Base-by-base conservation (phyloP, 1,139 yeast species). In the Neolecta irregularis region DNA sequence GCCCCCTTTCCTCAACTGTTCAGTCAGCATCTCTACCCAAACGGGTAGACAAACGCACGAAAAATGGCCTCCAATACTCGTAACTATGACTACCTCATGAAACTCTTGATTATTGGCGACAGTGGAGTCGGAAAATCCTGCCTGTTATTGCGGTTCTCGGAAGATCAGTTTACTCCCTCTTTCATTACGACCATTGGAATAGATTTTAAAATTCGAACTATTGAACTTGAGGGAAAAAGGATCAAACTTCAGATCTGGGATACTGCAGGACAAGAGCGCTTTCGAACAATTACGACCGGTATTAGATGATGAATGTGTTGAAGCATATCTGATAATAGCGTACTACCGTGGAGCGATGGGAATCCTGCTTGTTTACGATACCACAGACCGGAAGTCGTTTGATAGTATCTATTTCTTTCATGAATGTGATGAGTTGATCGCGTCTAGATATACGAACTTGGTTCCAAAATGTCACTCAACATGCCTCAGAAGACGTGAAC, bases 291-390 rank as follows among this genome's bases (percentile, higher is more conserved):
- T 58, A 88, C 98, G 34, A 83, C 96, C 20, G 31, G 31, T 28
- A 12, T 8, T 15, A 16, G 7, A 8, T 8, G 16, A 20, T 28
- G 12, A 20, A 28, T 8, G 8, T 28, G 8, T 6, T 16, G 11
- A 16, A 15, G 6, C 20, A 12, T 28, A 8, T 20, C 21, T 28
- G 8, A 5, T 28, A 12, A 12, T 9, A 15, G 95, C 98, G 6
- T 88, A 91, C 60, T 88, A 91, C 62, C 73, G 99, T 58, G 95
- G 96, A 39, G 98, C 99, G 41, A 81, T 83, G 91, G 99, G 98
- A 44, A 88, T 91, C 55, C 73, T 88, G 41, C 70, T 88, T 48
- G 93, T 88, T 34, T 88, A 88, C 59, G 99, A 88, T 57, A 96
- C 88, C 38, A 78, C 93, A 26, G 96, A 91, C 58, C 83, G 83